A percentile compares a stretch with the other conserved stretches of the same genome.
Conservation (phyloP, 106 monocot species). For the Dioscorea zingiberensis region DNA sequence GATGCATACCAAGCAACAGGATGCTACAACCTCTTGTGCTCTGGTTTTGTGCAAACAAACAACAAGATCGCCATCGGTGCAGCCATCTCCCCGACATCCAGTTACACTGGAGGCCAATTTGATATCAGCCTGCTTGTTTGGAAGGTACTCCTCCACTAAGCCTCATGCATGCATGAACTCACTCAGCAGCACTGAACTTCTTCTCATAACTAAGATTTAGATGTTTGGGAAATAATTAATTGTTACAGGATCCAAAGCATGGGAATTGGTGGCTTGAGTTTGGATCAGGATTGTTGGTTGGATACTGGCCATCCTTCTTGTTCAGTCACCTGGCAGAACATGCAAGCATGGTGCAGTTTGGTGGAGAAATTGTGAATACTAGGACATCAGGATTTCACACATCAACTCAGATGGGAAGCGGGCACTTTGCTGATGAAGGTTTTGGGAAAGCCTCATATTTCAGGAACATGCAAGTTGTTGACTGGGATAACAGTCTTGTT, state of each 20-base stretch:
- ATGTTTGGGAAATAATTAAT: neutral
- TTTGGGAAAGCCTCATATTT: constrained; percentile 82
- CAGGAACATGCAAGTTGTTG: constrained; percentile 79
- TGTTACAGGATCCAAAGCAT: constrained; percentile 77
- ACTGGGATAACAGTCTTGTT: constrained; percentile 83
- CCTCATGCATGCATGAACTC: neutral
- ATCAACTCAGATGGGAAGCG: constrained; percentile 89
- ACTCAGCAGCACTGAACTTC: neutral
- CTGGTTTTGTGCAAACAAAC: constrained; percentile 82
- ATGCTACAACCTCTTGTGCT: constrained; percentile 86
- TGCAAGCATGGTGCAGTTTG: constrained; percentile 83
- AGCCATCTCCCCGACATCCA: constrained; percentile 63
- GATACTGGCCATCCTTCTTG: constrained; percentile 81
- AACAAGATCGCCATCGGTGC: constrained; percentile 77
- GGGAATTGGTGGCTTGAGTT: constrained; percentile 98
- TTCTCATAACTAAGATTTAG: neutral
- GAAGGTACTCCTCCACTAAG: constrained; percentile 37
- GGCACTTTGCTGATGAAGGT: constrained; percentile 70
- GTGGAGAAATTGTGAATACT: constrained; percentile 73
- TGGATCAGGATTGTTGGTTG: constrained; percentile 60
- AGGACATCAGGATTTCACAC: constrained; percentile 61
- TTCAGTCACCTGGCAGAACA: constrained; percentile 50
- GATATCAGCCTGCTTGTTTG: constrained; percentile 79
- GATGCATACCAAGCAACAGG: constrained; percentile 88
- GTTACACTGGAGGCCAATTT: constrained; percentile 51